Base-by-base conservation (phyloP, 2,329 filamentous ascomycete genomes). In the Xylariaceae sp. region DNA sequence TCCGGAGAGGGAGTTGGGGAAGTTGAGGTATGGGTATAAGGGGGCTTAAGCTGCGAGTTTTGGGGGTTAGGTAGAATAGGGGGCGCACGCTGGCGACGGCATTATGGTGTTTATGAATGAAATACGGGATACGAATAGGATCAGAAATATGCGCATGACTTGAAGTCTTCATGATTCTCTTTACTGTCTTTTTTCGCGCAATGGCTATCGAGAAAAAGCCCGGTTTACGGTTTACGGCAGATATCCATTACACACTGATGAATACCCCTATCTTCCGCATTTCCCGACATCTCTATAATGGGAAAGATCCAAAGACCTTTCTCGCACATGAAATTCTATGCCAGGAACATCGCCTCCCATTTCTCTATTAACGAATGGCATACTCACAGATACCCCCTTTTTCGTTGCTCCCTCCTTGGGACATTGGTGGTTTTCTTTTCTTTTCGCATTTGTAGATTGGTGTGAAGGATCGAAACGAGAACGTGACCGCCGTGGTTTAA, bases 21-120 rank as follows among this genome's bases (percentile, higher is more conserved):
- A 74, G 56, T 75, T 90, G 68, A 83, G 76, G 71, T 89, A 90
- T 74, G 78, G 80, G 56, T 88, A 84, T 69, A 90, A 88, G 69
- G 87, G 87, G 2, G 87, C 86, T 53, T 70, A 41, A 61, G 15
- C 6, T 11, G 34, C 34, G 37, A 8, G 2, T 41, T 41, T 41
- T 41, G 3, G 8, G 37, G 5, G 37, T 41, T 41, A 10, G 37
- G 37, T 13, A 41, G 37, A 41, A 10, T 41, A 13, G 8, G 37
- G 37, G 11, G 4, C 4, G 37, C 37, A 7, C 37, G 37, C 11
- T 41, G 37, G 37, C 37, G 37, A 30, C 23, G 23, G 23, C 23
- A 30, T 30, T 30, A 5, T 5, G 37, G 37, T 10, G 37, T 41
- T 41, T 41, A 5, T 30, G 23, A 4, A 30, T 30, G 23, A 30